Conservation (phyloP, 352 stramenopile genomes). For the Aphanomyces astaci region DNA sequence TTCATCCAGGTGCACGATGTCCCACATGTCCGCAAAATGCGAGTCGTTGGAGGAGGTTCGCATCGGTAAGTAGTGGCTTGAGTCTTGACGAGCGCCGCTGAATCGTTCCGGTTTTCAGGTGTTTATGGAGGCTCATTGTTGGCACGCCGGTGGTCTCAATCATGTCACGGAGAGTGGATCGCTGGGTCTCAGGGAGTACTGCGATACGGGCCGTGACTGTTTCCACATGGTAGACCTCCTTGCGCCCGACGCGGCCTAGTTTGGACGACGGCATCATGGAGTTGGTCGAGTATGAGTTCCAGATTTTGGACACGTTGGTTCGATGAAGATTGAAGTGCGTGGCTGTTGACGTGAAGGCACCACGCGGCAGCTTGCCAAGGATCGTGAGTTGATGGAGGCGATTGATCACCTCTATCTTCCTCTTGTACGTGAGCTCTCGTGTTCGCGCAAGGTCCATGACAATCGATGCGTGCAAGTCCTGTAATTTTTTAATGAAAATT, state of each 20-base stretch:
- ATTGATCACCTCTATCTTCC: not conserved
- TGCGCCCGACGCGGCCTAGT: not conserved
- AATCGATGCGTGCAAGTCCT: not conserved
- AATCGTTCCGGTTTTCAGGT: not conserved
- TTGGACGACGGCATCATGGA: not conserved
- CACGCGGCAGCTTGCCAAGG: not conserved
- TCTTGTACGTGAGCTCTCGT: not conserved
- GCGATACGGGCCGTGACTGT: not conserved
- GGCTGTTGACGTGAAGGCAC: not conserved
- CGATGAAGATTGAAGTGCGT: not conserved
- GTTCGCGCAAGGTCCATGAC: not conserved
- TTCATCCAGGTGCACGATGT: slow-evolving; percentile 7
- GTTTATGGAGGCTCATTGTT: not conserved
- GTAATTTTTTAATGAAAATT: not conserved
- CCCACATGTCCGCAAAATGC: not conserved
- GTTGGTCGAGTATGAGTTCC: not conserved
- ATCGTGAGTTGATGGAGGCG: not conserved
- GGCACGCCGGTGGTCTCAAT: not conserved
- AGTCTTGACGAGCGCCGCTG: not conserved
- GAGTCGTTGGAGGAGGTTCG: not conserved
- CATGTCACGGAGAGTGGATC: not conserved
- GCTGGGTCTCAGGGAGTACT: not conserved
- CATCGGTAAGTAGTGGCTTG: not conserved
- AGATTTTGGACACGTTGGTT: not conserved
- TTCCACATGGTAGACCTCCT: not conserved